Percentiles rank a stretch among this genome's conserved stretches.
Conservation (phyloP, 805 yeast species). For the Groenewaldozyma tartarivorans region DNA sequence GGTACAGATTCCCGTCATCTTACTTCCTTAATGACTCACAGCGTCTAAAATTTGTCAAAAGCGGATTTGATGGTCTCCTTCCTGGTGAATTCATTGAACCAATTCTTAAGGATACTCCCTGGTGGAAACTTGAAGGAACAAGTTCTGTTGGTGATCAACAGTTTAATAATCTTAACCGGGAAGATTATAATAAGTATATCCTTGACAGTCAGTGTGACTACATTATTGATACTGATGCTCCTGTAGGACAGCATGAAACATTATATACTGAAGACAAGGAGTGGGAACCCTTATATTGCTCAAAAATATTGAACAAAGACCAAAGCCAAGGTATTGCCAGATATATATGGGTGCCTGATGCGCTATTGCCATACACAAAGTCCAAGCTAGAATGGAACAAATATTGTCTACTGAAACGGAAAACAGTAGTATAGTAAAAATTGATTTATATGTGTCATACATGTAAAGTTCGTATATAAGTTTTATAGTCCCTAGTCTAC, state of each 20-base stretch:
- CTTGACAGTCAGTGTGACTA: slow-evolving; percentile 51
- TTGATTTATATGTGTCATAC: not conserved
- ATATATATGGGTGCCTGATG: slow-evolving; percentile 19
- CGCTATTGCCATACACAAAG: slow-evolving; percentile 8
- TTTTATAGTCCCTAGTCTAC: slow-evolving; percentile 18
- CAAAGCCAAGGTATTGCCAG: slow-evolving; percentile 20
- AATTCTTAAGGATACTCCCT: slow-evolving; percentile 20
- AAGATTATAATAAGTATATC: slow-evolving; percentile 49
- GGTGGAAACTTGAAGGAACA: slow-evolving; percentile 32
- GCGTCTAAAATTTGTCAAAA: slow-evolving; percentile 57
- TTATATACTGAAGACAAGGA: slow-evolving; percentile 14
- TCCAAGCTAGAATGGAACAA: slow-evolving; percentile 18
- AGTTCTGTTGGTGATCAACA: slow-evolving; percentile 23
- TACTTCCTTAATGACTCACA: slow-evolving; percentile 61
- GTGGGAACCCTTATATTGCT: slow-evolving; percentile 20
- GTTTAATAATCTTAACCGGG: slow-evolving; percentile 69
- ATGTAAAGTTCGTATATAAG: not conserved
- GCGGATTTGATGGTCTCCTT: slow-evolving; percentile 77
- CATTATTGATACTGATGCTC: slow-evolving; percentile 49
- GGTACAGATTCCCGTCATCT: slow-evolving; percentile 89
- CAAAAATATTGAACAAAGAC: slow-evolving; percentile 18
- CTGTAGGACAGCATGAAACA: slow-evolving; percentile 42
- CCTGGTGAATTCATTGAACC: slow-evolving; percentile 76
- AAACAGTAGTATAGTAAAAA: slow-evolving; percentile 1
- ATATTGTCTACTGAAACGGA: slow-evolving; percentile 21